Percentiles rank a stretch among this genome's conserved stretches.
Evolutionary conservation across 805 yeast species (phyloP).

Genomic region (Candida golubevii): DNA sequence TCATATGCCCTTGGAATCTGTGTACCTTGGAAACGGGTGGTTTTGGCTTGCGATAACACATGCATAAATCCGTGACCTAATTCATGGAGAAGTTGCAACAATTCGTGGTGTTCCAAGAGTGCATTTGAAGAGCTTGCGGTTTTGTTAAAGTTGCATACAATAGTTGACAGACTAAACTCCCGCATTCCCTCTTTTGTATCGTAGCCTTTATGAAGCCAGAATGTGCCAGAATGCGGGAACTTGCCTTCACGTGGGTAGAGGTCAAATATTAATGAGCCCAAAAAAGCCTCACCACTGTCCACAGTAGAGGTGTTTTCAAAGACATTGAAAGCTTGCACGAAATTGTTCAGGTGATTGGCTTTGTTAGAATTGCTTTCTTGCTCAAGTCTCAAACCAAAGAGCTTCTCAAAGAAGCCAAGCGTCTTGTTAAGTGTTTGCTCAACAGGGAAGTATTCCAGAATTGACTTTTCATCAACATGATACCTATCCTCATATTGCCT

Average conservation of each 20-base stretch:
- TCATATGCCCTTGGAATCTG: conserved; percentile 80
- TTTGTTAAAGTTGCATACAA: conserved; percentile 80
- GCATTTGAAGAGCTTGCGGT: conserved; percentile 67
- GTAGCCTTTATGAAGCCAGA: conserved; percentile 65
- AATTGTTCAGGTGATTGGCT: conserved; percentile 69
- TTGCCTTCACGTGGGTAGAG: conserved; percentile 83
- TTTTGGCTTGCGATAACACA: conserved; percentile 59
- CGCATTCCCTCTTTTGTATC: conserved; percentile 44
- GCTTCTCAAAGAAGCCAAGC: conserved; percentile 63
- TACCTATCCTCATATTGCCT: conserved; percentile 61
- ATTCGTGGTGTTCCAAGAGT: conserved; percentile 69
- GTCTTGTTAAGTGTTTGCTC: conserved; percentile 61
- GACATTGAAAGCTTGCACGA: conserved; percentile 68
- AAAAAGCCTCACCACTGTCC: conserved; percentile 45
- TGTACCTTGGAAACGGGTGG: conserved; percentile 70
- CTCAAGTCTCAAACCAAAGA: conserved; percentile 64
- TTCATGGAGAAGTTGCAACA: conserved; percentile 82
- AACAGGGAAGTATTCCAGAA: conserved; percentile 76
- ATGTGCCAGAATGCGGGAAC: conserved; percentile 85
- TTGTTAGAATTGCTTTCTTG: conserved; percentile 39
- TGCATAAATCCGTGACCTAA: conserved; percentile 87
- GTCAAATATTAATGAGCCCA: conserved; percentile 77
- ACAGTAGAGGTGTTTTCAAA: conserved; percentile 50
- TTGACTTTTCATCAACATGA: conserved; percentile 64
- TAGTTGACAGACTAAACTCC: conserved; percentile 61